Evolutionary conservation across 2,329 filamentous ascomycete genomes (phyloP), one percentile per base, ranked within the genome.

Genomic region (Pleurostoma richardsiae): DNA sequence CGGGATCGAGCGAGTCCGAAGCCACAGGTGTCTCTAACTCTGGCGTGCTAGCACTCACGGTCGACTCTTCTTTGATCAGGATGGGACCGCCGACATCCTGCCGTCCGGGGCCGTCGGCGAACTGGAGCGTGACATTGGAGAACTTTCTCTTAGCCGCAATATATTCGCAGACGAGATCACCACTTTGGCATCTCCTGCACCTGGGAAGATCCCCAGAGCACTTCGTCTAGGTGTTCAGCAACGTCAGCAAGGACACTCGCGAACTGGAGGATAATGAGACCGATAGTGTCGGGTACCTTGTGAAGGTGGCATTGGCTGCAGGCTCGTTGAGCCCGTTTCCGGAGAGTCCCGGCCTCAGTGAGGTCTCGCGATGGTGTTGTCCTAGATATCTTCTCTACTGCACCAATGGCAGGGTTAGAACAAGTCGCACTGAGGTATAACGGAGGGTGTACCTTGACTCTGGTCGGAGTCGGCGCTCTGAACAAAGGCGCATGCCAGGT

Each of bases 271-370:
- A n/a, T 8, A 36, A n/a, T 8, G 33, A 36, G 33, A 36, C 8
- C 8, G n/a, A 36, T 36, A n/a, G 33, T 19, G 33, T 8, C 8
- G n/a, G 8, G n/a, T 36, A 36, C 33, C 33, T 72, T 72, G 53
- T 70, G 67, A 3, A 60, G 48, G 50, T 71, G 68, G 30, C 69
- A 72, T 44, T 69, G 60, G 28, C 58, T 61, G 51, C 69, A 72
- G n/a, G 69, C 68, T 43, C 67, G 54, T 45, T 71, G 69, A 4
- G 68, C 68, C 33, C 69, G 62, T 46, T 69, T 70, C 28, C 69
- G 60, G 30, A 65, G 43, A 5, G 68, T 71, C 5, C 69, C 69
- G 6, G 68, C 69, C 50, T 72, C 68, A 10, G 69, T 72, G 46
- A 66, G 65, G 44, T 63, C 68, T 27, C 63, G 61, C 1, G 67